Evolutionary conservation across 352 stramenopile genomes (phyloP), one percentile per base, ranked within the genome.

Genomic region (Pythium biforme): DNA sequence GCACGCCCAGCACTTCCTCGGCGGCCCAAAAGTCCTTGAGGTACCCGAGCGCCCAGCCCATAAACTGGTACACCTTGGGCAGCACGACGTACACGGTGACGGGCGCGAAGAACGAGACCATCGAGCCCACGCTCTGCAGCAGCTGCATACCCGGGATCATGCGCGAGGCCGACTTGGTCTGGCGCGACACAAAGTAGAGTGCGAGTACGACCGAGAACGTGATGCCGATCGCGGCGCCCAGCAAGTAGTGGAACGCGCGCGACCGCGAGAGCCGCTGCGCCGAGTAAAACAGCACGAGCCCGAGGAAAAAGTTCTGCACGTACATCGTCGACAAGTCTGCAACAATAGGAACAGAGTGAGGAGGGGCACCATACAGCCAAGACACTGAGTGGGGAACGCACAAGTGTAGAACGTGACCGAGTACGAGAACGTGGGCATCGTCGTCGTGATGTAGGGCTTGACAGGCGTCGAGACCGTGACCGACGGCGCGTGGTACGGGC

Each of bases 71-170:
- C 9, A 93, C 55, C 39, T 83, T 83, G 1, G 83, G 83, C 65
- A 95, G 75, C 17, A 95, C 68, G 58, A 95, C 80, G 22, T 91
- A 87, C 37, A 84, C 72, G 15, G 83, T 91, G 29, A 93, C 77
- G 31, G 86, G 86, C 23, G 92, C 82, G 15, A 75, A 81, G 22
- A 93, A 77, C 23, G 80, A 87, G 22, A 87, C 75, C 49, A 93
- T 63, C 3, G 84, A 81, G n/a, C 77, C 77, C 27, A 91, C 43
- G 15, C 77, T 87, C 41, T 88, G 83, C 46, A 95, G 55, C 5
- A 95, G 63, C 49, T 90, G 73, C 22, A 73, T 77, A 17, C 86
- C 86, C 5, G 86, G 86, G 22, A 95, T 67, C 68, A 90, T 83
- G 40, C 86, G 86, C 11, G 78, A 75, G 15, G 75, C 75, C 46